phyloP scores from a whole-genome alignment of 148 eudicot species.

The Rhododendron williamsianum region DNA sequence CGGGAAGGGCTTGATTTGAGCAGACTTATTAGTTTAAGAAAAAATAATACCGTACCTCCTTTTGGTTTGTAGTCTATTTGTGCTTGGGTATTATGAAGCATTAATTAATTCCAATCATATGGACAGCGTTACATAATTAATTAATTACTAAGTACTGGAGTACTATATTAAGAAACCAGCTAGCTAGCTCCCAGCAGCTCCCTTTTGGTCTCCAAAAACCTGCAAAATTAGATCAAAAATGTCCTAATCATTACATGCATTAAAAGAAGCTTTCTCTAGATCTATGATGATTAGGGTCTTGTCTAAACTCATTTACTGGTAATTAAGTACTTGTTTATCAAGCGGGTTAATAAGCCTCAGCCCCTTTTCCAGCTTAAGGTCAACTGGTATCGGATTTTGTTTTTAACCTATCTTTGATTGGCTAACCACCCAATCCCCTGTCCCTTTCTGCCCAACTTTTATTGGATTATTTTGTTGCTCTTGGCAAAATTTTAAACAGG shows the following conservation, averaged over 20 bases:
- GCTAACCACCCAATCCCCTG: neutral
- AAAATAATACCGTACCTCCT: neutral
- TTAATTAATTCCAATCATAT: neutral
- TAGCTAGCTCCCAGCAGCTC: neutral
- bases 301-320: neutral
- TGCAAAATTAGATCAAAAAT: neutral
- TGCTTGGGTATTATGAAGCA: neutral
- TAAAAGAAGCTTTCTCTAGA: neutral
- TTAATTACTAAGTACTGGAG: neutral
- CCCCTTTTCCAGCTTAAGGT: neutral
- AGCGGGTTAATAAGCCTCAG: neutral
- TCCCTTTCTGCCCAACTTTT: neutral
- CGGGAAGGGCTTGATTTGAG: no score
- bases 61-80: neutral
- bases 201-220: neutral
- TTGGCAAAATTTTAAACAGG: neutral
- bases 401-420: neutral
- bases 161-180: neutral
- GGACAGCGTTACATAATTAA: neutral
- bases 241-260: slow-evolving; percentile 7
- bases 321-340: neutral
- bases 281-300: neutral
- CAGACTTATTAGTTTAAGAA: neutral
- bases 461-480: neutral
- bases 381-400: neutral